Evolutionary conservation across 768 basidiomycete species (phyloP).

Genomic region (Kwoniella shandongensis): DNA sequence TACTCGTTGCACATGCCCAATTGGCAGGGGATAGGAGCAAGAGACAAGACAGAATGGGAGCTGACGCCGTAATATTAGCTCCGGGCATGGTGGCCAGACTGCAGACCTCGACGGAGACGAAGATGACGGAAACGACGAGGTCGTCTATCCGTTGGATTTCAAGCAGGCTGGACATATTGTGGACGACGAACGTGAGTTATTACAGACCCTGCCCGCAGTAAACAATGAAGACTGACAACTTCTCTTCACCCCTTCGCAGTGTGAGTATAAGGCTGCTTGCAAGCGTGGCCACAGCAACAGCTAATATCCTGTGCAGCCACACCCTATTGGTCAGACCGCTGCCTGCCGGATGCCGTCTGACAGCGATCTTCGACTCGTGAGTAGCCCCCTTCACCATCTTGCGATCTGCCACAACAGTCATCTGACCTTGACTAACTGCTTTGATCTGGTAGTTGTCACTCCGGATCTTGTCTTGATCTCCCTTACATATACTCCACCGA

Average conservation of each 20-base stretch:
- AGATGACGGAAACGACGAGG: conserved; percentile 51
- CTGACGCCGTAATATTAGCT: conserved; percentile 55
- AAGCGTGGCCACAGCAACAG: not conserved
- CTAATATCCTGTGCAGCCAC: conserved; percentile 55
- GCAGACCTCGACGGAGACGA: conserved; percentile 61
- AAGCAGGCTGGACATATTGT: conserved; percentile 73
- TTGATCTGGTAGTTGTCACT: conserved; percentile 46
- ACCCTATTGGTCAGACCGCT: conserved; percentile 72
- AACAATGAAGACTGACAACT: not conserved
- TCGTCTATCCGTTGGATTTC: conserved; percentile 80
- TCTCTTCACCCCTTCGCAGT: not conserved
- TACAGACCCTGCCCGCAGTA: not conserved
- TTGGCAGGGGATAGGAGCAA: not conserved
- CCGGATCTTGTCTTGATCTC: conserved; percentile 61
- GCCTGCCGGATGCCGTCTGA: conserved; percentile 83
- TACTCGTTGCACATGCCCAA: conserved; percentile 2
- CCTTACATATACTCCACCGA: conserved; percentile 77
- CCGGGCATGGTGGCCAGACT: conserved; percentile 91
- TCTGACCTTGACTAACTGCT: no score
- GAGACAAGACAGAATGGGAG: no score
- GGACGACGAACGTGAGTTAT: conserved; percentile 70
- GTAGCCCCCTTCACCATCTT: not conserved
- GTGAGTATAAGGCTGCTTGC: not conserved
- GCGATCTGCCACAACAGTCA: no score
- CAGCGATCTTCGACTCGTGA: conserved; percentile 57